Evolutionary conservation across 768 basidiomycete species (phyloP).

Genomic region (Austroboletus festivus): DNA sequence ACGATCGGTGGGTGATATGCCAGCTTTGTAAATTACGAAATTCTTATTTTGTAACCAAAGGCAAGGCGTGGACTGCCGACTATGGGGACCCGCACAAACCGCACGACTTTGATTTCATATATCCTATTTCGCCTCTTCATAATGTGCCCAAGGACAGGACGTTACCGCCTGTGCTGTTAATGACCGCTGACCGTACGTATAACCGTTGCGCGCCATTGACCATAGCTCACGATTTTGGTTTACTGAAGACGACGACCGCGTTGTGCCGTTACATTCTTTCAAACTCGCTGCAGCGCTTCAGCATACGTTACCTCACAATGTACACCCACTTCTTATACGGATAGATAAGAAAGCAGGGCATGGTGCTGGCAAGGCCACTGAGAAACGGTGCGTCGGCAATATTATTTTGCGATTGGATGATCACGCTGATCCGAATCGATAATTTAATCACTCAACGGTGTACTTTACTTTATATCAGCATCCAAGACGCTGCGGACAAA

Average conservation of each 20-base stretch:
- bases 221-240: slow-evolving; percentile 4
- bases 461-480: slow-evolving; percentile 39
- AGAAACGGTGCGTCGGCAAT: slow-evolving; percentile 59
- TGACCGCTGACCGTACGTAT: slow-evolving; percentile 77
- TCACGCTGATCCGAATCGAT: slow-evolving; percentile 3
- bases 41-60: slow-evolving; percentile 31
- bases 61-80: slow-evolving; percentile 75
- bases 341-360: slow-evolving; percentile 81
- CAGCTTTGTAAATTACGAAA: not conserved
- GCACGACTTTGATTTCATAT: slow-evolving; percentile 81
- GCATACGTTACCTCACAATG: slow-evolving; percentile 58
- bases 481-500: slow-evolving; percentile 73
- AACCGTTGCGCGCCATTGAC: not conserved
- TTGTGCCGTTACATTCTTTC: slow-evolving; percentile 85
- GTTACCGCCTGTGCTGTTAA: slow-evolving; percentile 68
- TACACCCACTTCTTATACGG: slow-evolving; percentile 69
- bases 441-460: slow-evolving; percentile 10
- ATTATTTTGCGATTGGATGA: not conserved
- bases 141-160: slow-evolving; percentile 61
- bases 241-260: slow-evolving; percentile 71
- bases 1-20: slow-evolving; percentile 55
- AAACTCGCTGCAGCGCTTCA: slow-evolving; percentile 81
- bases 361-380: slow-evolving; percentile 76
- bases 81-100: slow-evolving; percentile 75
- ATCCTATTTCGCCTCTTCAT: slow-evolving; percentile 76